Evolutionary conservation across 352 stramenopile species (phyloP).

Genomic region (Blastocystis sp.): DNA sequence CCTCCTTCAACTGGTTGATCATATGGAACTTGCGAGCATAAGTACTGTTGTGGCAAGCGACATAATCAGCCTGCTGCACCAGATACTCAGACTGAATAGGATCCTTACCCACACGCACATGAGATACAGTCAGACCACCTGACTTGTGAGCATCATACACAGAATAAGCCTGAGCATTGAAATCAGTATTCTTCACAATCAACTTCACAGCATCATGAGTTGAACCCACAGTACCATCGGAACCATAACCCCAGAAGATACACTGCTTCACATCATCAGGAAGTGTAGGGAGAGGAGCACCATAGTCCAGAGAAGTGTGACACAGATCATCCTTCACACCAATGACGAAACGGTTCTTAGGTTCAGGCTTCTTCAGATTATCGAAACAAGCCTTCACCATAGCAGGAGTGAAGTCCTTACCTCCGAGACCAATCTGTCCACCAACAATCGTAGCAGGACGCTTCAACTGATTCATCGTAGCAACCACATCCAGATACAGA

Average conservation of each 20-base stretch:
- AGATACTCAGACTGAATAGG: slow-evolving; percentile 61
- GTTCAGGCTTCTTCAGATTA: slow-evolving; percentile 67
- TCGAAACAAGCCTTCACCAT: slow-evolving; percentile 73
- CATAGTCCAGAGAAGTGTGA: slow-evolving; percentile 67
- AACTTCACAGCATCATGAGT: slow-evolving; percentile 70
- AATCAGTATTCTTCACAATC: slow-evolving; percentile 68
- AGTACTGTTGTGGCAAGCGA: slow-evolving; percentile 70
- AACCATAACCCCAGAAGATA: slow-evolving; percentile 79
- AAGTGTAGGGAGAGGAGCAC: slow-evolving; percentile 68
- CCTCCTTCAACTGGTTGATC: slow-evolving; percentile 67
- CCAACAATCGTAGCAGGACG: slow-evolving; percentile 67
- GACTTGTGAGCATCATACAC: slow-evolving; percentile 71
- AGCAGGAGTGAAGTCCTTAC: slow-evolving; percentile 71
- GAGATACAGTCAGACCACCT: slow-evolving; percentile 69
- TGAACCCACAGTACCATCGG: slow-evolving; percentile 70
- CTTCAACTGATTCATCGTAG: slow-evolving; percentile 71
- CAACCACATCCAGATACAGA: slow-evolving; percentile 71
- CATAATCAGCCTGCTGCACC: slow-evolving; percentile 67
- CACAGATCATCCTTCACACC: slow-evolving; percentile 74
- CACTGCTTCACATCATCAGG: slow-evolving; percentile 74
- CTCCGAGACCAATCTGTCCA: slow-evolving; percentile 72
- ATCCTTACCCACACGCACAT: slow-evolving; percentile 61
- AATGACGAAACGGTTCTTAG: slow-evolving; percentile 73
- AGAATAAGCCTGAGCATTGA: slow-evolving; percentile 70
- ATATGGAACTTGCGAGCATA: slow-evolving; percentile 72